Conservation (phyloP, 140 eudicot species). For the Cichorium intybus region DNA sequence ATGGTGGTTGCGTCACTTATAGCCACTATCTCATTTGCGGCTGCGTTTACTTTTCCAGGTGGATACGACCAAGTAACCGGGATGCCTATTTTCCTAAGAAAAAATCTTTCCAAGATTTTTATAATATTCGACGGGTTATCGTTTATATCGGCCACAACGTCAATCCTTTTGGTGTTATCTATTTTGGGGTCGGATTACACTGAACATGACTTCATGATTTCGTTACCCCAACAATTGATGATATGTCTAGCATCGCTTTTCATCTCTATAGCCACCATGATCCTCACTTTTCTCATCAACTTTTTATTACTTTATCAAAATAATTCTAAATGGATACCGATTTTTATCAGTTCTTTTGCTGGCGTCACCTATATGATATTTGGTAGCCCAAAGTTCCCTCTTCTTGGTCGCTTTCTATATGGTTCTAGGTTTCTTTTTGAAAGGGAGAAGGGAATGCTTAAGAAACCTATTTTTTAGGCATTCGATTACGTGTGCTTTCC, state of each 20-base stretch:
- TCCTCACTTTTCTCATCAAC: constrained; percentile 13
- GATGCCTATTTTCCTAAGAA: background rate
- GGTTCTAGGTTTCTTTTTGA: constrained; percentile 9
- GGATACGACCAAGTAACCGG: constrained; percentile 6
- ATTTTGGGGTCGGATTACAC: constrained; percentile 25
- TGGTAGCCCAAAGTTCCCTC: background rate
- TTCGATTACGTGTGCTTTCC: background rate
- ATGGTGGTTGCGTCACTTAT: constrained; percentile 1
- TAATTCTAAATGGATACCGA: background rate
- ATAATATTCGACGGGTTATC: constrained; percentile 25
- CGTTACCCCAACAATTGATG: constrained; percentile 23
- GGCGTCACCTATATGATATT: background rate
- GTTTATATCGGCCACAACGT: constrained; percentile 14
- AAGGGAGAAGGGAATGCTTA: background rate
- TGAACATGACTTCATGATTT: constrained; percentile 21
- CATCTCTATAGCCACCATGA: constrained; percentile 27
- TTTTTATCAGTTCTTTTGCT: constrained; percentile 5
- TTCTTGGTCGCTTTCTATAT: background rate
- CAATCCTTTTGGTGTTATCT: constrained; percentile 24
- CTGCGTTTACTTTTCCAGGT: background rate
- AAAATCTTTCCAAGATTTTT: constrained; percentile 11
- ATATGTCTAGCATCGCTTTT: constrained; percentile 24
- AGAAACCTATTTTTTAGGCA: background rate
- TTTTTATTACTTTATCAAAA: background rate
- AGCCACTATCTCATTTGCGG: background rate